Conservation (phyloP, 495 filamentous ascomycete species). For the Tuber brumale region DNA sequence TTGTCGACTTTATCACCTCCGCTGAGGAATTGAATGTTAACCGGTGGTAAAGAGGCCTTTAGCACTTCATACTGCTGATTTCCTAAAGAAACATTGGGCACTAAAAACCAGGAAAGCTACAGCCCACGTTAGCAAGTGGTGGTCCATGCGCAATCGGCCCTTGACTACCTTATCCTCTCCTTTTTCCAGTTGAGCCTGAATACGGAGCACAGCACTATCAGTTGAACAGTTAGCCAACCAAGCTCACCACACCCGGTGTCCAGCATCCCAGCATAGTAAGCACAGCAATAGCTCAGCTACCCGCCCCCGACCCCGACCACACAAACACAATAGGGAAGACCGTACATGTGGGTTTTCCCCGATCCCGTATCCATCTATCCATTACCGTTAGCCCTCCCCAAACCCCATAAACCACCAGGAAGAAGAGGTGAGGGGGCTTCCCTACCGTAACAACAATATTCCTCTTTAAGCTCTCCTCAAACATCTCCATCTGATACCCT, state of each 20-base stretch:
- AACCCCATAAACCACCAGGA: neutral
- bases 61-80: constrained; percentile 66
- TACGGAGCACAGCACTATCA: constrained; percentile 70
- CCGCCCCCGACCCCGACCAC: neutral
- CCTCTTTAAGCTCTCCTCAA: constrained; percentile 65
- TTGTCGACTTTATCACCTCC: constrained; percentile 62
- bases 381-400: constrained; percentile 2
- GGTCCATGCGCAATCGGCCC: neutral
- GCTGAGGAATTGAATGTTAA: constrained; percentile 57
- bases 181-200: constrained; percentile 65
- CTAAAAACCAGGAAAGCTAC: constrained; percentile 82
- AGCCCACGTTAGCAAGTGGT: constrained; percentile 12
- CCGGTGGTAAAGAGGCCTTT: constrained; percentile 54
- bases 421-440: constrained; percentile 8
- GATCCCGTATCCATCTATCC: constrained; percentile 84
- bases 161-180: constrained; percentile 55
- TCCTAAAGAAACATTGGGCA: constrained; percentile 68
- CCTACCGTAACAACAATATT: constrained; percentile 82
- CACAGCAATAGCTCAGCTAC: neutral
- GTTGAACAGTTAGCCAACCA: constrained; percentile 4
- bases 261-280: neutral
- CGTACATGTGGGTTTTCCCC: constrained; percentile 86
- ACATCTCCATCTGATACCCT: constrained; percentile 85
- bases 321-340: constrained; percentile 6
- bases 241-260: constrained; percentile 3